These are phyloP conservation scores for Agrocybe praecox DNA, from an alignment of 768 basidiomycete species.

Conservation along the genomic window DNA sequence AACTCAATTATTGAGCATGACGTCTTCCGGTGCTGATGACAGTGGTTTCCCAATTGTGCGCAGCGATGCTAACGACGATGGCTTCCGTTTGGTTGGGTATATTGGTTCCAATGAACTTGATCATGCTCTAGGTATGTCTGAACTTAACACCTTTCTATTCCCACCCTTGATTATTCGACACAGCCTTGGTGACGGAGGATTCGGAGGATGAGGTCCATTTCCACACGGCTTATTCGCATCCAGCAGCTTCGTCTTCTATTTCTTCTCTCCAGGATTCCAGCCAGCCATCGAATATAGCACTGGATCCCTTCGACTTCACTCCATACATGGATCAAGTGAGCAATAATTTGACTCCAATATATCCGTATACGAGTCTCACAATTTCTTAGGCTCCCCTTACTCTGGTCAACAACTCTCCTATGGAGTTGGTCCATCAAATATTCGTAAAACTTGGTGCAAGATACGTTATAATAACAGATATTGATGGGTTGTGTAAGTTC, in stretches of 20 bases:
- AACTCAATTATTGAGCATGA: constrained; percentile 63
- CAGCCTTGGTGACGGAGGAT: constrained; percentile 77
- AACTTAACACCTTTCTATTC: constrained; percentile 4
- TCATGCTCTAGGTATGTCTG: constrained; percentile 78
- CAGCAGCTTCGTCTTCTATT: constrained; percentile 54
- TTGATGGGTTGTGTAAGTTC: constrained; percentile 76
- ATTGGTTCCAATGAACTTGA: constrained; percentile 93
- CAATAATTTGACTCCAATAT: not conserved
- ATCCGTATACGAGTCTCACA: not conserved
- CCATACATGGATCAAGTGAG: constrained; percentile 88
- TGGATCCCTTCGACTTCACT: constrained; percentile 78
- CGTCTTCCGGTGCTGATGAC: constrained; percentile 67
- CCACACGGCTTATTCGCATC: constrained; percentile 45
- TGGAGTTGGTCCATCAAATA: constrained; percentile 92
- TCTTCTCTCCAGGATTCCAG: constrained; percentile 57
- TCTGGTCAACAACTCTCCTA: constrained; percentile 79
- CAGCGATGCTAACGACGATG: constrained; percentile 44
- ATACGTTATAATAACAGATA: constrained; percentile 84
- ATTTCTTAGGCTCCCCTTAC: constrained; percentile 77
- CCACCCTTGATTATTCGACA: not conserved
- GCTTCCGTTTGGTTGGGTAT: constrained; percentile 80
- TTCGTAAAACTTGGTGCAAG: constrained; percentile 94
- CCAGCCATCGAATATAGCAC: constrained; percentile 21
- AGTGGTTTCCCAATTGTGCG: constrained; percentile 87
- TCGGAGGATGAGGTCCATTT: constrained; percentile 71